Evolutionary conservation across 176 grass and related monocot species (phyloP).

Genomic region (Paspalum notatum): DNA sequence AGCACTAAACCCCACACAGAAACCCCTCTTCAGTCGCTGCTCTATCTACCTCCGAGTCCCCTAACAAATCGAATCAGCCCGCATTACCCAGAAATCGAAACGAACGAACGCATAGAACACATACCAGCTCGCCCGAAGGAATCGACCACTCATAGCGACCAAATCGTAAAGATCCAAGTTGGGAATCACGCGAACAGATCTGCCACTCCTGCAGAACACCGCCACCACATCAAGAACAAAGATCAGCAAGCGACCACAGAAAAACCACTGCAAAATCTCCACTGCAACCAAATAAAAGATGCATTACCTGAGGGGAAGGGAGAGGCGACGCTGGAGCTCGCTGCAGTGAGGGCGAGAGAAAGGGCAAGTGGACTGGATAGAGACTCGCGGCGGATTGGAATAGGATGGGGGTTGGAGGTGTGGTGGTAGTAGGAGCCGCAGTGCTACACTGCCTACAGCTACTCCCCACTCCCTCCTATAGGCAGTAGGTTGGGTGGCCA

Average conservation of each 20-base stretch:
- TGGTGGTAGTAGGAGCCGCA: conserved; percentile 24
- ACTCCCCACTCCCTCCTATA: conserved; percentile 17
- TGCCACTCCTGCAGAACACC: conserved; percentile 23
- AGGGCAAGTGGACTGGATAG: conserved; percentile 31
- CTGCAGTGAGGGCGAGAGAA: conserved; percentile 13
- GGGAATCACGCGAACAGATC: conserved; percentile 37
- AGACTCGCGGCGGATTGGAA: conserved; percentile 25
- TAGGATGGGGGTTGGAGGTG: background rate
- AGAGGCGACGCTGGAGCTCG: conserved; percentile 4
- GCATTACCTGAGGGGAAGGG: conserved; percentile 33
- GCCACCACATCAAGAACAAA: background rate
- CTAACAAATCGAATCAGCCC: conserved; percentile 20
- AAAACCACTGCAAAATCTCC: background rate
- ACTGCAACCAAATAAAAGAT: background rate
- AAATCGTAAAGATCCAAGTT: conserved; percentile 14
- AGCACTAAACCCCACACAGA: conserved; percentile 35
- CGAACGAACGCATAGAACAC: background rate
- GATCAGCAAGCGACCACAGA: conserved; percentile 26
- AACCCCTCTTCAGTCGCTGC: background rate
- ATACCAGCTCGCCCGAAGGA: conserved; percentile 10
- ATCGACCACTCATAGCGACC: background rate
- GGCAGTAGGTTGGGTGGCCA: background rate
- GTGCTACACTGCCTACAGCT: conserved; percentile 11
- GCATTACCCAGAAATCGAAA: conserved; percentile 33
- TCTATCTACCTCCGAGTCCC: background rate